A percentile compares a stretch with the other conserved stretches of the same genome.
Evolutionary conservation across 129 eudicot genomes (phyloP).

Genomic region (Gnaphalium uliginosum): DNA sequence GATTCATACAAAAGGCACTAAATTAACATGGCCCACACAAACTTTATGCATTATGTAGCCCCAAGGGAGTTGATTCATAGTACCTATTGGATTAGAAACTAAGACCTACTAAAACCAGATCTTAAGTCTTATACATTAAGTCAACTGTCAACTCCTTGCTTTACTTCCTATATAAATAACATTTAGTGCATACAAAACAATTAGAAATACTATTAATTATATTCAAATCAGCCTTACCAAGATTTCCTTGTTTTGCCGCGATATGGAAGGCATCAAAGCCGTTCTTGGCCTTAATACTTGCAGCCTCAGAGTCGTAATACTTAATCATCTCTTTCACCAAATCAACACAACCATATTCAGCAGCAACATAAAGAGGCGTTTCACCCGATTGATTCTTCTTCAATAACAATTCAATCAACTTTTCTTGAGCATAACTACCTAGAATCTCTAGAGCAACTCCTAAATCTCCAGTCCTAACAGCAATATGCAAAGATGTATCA

Average conservation of each 20-base stretch:
- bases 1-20: background rate
- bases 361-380: constrained; percentile 64
- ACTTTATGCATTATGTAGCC: background rate
- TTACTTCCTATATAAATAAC: background rate
- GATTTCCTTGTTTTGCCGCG: constrained; percentile 58
- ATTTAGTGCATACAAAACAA: background rate
- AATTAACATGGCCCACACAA: background rate
- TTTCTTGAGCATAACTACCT: constrained; percentile 37
- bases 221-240: constrained; percentile 42
- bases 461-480: constrained; percentile 54
- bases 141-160: constrained; percentile 24
- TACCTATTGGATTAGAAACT: background rate
- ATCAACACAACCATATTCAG: constrained; percentile 48
- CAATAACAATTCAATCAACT: constrained; percentile 38
- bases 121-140: constrained; percentile 10
- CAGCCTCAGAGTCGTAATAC: constrained; percentile 49
- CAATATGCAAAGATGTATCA: constrained; percentile 57
- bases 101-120: background rate
- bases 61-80: background rate
- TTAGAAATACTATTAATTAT: background rate
- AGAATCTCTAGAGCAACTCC: constrained; percentile 39
- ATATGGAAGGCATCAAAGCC: constrained; percentile 62
- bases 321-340: constrained; percentile 53
- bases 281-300: constrained; percentile 55
- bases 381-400: constrained; percentile 59